Evolutionary conservation across 1,284 basidiomycete species (phyloP).

Genomic region (Lentinula novae-zelandiae): DNA sequence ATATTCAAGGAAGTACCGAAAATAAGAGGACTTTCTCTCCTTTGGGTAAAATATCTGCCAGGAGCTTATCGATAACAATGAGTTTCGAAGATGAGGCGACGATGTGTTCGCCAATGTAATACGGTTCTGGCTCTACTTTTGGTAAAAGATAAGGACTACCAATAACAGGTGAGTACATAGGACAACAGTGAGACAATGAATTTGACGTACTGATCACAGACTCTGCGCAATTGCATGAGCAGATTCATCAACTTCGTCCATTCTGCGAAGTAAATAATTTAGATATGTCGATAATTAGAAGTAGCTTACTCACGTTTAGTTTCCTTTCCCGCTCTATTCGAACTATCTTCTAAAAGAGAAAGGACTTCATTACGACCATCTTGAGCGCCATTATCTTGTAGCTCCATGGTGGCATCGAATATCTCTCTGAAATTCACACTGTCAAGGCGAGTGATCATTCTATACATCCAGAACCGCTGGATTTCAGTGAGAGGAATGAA

Average conservation of each 20-base stretch:
- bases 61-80: constrained; percentile 75
- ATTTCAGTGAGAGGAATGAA: constrained; percentile 55
- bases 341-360: constrained; percentile 34
- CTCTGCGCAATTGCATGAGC: constrained; percentile 53
- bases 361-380: constrained; percentile 39
- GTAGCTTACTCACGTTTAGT: constrained; percentile 18
- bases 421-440: constrained; percentile 43
- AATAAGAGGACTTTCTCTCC: constrained; percentile 85
- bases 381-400: constrained; percentile 25
- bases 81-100: constrained; percentile 66
- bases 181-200: not conserved
- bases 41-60: constrained; percentile 71
- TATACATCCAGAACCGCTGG: constrained; percentile 61
- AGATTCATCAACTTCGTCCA: constrained; percentile 58
- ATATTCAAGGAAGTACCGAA: constrained; percentile 47
- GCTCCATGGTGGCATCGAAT: constrained; percentile 26
- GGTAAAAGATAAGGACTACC: constrained; percentile 50
- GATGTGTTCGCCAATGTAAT: constrained; percentile 51
- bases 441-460: constrained; percentile 50
- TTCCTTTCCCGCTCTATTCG: constrained; percentile 17
- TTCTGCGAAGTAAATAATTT: constrained; percentile 25
- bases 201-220: constrained; percentile 49
- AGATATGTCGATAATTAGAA: constrained; percentile 2
- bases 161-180: not conserved
- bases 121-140: constrained; percentile 48